Conservation (phyloP, 495 filamentous ascomycete species). For the Alectoria sarmentosa region DNA sequence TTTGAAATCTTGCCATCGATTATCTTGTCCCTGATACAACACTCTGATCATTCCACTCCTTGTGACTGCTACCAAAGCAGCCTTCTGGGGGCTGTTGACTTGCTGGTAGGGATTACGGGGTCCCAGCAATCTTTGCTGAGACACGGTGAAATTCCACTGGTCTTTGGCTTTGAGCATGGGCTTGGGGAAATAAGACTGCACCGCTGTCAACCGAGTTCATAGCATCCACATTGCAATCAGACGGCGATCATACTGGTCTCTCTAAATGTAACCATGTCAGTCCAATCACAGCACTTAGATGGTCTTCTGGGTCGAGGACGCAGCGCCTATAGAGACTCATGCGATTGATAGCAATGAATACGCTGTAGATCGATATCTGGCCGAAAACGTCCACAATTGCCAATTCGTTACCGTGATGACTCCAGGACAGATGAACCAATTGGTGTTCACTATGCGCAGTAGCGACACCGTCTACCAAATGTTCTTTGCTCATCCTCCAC, state of each 20-base stretch:
- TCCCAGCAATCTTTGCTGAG: slow-evolving; percentile 45
- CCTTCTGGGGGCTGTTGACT: slow-evolving; percentile 36
- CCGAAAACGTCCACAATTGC: slow-evolving; percentile 70
- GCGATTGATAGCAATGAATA: slow-evolving; percentile 58
- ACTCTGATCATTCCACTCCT: slow-evolving; percentile 61
- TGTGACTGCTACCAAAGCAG: slow-evolving; percentile 64
- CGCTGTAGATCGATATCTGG: slow-evolving; percentile 59
- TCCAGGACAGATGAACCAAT: slow-evolving; percentile 74
- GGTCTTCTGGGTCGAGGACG: slow-evolving; percentile 56
- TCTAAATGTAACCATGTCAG: slow-evolving; percentile 72
- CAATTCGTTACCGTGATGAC: slow-evolving; percentile 61
- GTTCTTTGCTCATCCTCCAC: slow-evolving; percentile 69
- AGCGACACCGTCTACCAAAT: slow-evolving; percentile 36
- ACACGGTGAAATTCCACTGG: slow-evolving; percentile 46
- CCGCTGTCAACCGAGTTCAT: slow-evolving; percentile 1
- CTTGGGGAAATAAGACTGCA: slow-evolving; percentile 37
- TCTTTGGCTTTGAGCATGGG: slow-evolving; percentile 41
- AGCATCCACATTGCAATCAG: slow-evolving; percentile 15
- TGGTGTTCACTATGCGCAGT: slow-evolving; percentile 48
- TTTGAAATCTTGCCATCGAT: slow-evolving; percentile 57
- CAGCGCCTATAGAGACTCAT: slow-evolving; percentile 48
- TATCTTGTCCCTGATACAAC: slow-evolving; percentile 61
- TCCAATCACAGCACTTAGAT: slow-evolving; percentile 69
- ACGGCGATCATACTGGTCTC: slow-evolving; percentile 40
- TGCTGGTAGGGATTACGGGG: slow-evolving; percentile 56